Evolutionary conservation across 495 filamentous ascomycete genomes (phyloP).

Genomic region (Aspergillus cavernicola): DNA sequence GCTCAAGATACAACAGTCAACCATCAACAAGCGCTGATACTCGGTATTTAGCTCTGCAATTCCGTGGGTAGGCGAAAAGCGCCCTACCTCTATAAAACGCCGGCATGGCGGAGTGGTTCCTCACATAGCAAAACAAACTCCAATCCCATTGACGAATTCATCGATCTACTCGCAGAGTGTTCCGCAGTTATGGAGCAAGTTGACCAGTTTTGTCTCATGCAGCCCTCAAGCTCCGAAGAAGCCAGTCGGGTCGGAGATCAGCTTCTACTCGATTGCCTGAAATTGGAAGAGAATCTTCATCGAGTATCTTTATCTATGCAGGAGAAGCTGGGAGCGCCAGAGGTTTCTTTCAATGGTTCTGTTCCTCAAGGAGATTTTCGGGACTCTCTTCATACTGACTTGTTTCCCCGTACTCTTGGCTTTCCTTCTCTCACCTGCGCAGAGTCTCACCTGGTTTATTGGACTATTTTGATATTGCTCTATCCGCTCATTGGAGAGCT

Average conservation of each 20-base stretch:
- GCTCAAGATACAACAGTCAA: background rate
- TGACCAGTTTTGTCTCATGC: constrained; percentile 11
- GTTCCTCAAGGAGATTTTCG: constrained; percentile 13
- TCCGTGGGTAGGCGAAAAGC: constrained; percentile 20
- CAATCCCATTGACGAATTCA: constrained; percentile 21
- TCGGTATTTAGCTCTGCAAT: constrained; percentile 16
- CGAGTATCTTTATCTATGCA: constrained; percentile 16
- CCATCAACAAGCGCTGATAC: constrained; percentile 2
- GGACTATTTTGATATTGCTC: constrained; percentile 17
- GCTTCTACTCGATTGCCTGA: constrained; percentile 13
- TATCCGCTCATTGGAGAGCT: constrained; percentile 24
- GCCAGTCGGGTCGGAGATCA: constrained; percentile 7
- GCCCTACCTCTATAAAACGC: constrained; percentile 12
- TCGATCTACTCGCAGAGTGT: constrained; percentile 20
- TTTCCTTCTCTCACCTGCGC: constrained; percentile 17
- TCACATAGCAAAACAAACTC: background rate
- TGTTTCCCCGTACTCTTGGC: constrained; percentile 9
- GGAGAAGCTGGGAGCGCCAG: constrained; percentile 15
- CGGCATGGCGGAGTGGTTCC: background rate
- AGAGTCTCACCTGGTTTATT: constrained; percentile 18
- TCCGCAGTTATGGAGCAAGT: constrained; percentile 19
- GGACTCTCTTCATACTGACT: constrained; percentile 9
- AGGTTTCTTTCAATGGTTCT: background rate
- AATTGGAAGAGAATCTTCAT: constrained; percentile 17
- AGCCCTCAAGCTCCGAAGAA: background rate